phyloP scores from a whole-genome alignment of 805 yeast genomes.

The Wickerhamiella hasegawae region DNA sequence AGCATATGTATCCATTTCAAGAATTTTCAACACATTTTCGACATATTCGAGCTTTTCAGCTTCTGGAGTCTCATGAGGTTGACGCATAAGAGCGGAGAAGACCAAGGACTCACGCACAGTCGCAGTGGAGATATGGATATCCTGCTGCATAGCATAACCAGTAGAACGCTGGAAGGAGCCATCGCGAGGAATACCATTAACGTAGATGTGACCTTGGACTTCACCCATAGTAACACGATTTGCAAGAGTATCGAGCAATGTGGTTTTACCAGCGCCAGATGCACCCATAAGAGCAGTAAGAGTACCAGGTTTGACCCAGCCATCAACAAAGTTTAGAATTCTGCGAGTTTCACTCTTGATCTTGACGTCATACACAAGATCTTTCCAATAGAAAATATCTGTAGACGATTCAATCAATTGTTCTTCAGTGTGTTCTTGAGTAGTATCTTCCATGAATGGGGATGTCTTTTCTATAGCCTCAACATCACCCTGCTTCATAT shows the following conservation, averaged over 20 bases:
- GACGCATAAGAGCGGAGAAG: constrained; percentile 60
- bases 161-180: constrained; percentile 58
- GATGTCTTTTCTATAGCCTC: constrained; percentile 8
- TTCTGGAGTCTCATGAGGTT: constrained; percentile 39
- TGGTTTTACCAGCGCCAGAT: constrained; percentile 79
- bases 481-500: constrained; percentile 13
- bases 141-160: constrained; percentile 74
- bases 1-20: constrained; percentile 55
- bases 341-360: constrained; percentile 24
- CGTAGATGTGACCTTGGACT: constrained; percentile 55
- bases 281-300: constrained; percentile 75
- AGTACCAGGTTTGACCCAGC: constrained; percentile 69
- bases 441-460: constrained; percentile 11
- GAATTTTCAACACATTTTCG: constrained; percentile 46
- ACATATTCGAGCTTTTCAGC: constrained; percentile 51
- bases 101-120: constrained; percentile 62
- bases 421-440: constrained; percentile 11
- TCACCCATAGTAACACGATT: constrained; percentile 58
- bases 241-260: constrained; percentile 54
- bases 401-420: constrained; percentile 22
- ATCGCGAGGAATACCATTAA: constrained; percentile 49
- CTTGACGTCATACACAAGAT: constrained; percentile 42
- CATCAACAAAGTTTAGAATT: constrained; percentile 36
- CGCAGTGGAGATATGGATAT: constrained; percentile 49
- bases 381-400: constrained; percentile 47